Conservation (phyloP, 192 early-diverging fungal genomes). For the Jimgerdemannia lactiflua region DNA sequence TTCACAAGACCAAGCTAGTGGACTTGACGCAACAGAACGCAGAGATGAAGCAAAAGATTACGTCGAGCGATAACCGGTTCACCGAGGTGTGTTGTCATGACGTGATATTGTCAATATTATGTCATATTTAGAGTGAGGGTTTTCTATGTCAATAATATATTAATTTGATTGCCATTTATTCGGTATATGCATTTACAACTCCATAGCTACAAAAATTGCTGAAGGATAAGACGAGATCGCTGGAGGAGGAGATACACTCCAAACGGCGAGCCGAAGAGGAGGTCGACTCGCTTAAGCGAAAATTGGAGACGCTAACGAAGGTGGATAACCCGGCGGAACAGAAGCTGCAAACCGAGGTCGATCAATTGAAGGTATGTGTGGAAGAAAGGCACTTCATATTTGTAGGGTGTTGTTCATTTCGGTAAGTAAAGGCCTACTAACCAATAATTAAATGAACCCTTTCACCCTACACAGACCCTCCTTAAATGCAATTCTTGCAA, state of each 20-base stretch:
- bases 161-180: no score
- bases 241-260: conserved; percentile 58
- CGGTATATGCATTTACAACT: no score
- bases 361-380: conserved; percentile 29
- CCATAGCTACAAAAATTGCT: conserved; percentile 52
- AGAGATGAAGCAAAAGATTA: conserved; percentile 62
- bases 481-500: conserved; percentile 91
- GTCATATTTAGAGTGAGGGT: no score
- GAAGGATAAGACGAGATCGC: conserved; percentile 57
- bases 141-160: no score
- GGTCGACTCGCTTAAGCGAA: conserved; percentile 47
- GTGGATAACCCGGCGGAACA: conserved; percentile 56
- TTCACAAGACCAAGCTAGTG: conserved; percentile 48
- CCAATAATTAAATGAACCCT: not conserved
- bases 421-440: not conserved
- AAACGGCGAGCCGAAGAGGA: conserved; percentile 59
- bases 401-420: no score
- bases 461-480: conserved; percentile 50
- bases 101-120: no score
- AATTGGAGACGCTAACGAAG: conserved; percentile 64
- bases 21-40: conserved; percentile 57
- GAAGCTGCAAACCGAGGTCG: conserved; percentile 44
- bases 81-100: conserved; percentile 45
- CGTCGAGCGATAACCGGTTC: conserved; percentile 49
- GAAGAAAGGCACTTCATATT: not conserved